These are phyloP conservation scores for Aquilaria agallochum DNA, from an alignment of 441 rosid species.

Conservation along the genomic window DNA sequence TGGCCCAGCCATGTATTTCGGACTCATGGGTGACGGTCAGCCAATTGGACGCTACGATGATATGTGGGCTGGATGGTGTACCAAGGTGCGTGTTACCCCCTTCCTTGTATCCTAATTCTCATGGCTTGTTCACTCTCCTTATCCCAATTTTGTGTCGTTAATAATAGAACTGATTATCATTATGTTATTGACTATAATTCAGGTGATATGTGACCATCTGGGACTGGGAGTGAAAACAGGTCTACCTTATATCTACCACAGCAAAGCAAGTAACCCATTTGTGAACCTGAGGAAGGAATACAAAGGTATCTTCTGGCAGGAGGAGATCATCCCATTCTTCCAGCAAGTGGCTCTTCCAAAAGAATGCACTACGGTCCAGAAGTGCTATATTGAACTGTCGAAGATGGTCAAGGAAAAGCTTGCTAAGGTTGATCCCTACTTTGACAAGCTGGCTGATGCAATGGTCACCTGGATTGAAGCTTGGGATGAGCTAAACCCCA, in stretches of 20 bases:
- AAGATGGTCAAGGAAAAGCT: conserved; percentile 89
- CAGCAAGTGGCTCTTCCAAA: conserved; percentile 66
- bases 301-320: conserved; percentile 97
- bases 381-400: conserved; percentile 82
- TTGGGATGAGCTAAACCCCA: conserved; percentile 90
- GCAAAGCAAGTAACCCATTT: conserved; percentile 96
- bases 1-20: conserved; percentile 98
- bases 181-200: conserved; percentile 5
- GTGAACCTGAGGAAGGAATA: conserved; percentile 91
- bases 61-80: conserved; percentile 99
- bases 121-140: background rate
- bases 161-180: background rate
- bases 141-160: background rate
- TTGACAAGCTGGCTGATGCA: conserved; percentile 90
- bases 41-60: conserved; percentile 97
- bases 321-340: conserved; percentile 97
- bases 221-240: conserved; percentile 93
- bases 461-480: conserved; percentile 97
- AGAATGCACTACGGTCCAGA: conserved; percentile 81
- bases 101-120: background rate
- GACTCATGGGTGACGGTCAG: conserved; percentile 99
- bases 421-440: conserved; percentile 72
- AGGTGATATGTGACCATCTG: conserved; percentile 95
- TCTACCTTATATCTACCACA: conserved; percentile 89
- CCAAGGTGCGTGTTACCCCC: conserved; percentile 46